Percentiles rank a stretch among this genome's conserved stretches.
Evolutionary conservation across 2,329 filamentous ascomycete genomes (phyloP).

Genomic region (Hyphodiscus sp.): DNA sequence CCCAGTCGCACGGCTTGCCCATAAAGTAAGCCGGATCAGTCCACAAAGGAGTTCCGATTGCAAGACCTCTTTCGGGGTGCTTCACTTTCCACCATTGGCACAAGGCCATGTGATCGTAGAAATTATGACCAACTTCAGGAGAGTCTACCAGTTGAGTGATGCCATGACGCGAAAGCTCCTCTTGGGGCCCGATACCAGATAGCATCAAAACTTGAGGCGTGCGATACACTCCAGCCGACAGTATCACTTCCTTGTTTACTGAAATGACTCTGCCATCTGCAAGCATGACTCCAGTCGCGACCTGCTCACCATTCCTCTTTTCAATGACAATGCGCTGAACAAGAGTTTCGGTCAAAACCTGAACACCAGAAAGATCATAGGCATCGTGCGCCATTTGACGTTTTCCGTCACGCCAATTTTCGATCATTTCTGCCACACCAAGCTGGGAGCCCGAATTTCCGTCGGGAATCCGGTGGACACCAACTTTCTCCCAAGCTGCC

Average conservation of each 20-base stretch:
- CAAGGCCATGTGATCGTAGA: conserved; percentile 3
- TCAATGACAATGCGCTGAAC: background rate
- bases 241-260: conserved; percentile 35
- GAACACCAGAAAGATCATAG: background rate
- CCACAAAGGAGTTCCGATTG: conserved; percentile 6
- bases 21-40: conserved; percentile 3
- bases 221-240: conserved; percentile 39
- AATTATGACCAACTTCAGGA: background rate
- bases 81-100: conserved; percentile 5
- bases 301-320: background rate
- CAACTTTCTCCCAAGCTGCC: background rate
- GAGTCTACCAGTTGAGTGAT: background rate
- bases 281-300: background rate
- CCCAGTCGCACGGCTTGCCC: conserved; percentile 8
- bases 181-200: conserved; percentile 33
- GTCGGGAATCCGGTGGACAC: background rate
- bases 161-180: background rate
- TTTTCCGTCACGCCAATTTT: conserved; percentile 1
- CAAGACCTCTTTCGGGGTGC: conserved; percentile 8
- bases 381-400: background rate
- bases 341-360: background rate
- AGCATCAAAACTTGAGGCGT: conserved; percentile 40
- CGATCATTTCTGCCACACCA: background rate
- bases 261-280: background rate
- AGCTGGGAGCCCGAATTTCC: background rate